These are phyloP conservation scores for Phytophthora pseudosyringae DNA, from an alignment of 352 stramenopile species.

Conservation along the genomic window DNA sequence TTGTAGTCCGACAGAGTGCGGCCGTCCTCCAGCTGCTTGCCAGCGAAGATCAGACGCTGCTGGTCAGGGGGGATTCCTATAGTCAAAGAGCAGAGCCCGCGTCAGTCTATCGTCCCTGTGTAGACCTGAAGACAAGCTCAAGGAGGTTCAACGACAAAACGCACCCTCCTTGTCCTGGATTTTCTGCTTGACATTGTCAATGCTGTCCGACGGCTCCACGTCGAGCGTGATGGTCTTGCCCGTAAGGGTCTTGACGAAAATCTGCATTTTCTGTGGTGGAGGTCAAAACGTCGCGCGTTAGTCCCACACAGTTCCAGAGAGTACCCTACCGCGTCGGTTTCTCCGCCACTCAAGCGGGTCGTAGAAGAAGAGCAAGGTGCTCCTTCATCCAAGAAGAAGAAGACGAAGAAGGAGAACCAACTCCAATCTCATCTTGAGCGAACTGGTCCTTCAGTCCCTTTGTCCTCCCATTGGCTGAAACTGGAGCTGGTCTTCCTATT, in stretches of 20 bases:
- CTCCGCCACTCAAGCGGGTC: neutral
- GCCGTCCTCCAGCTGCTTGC: slow-evolving; percentile 99
- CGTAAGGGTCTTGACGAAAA: slow-evolving; percentile 96
- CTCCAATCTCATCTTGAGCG: too few relatives aligned
- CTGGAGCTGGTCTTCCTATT: neutral
- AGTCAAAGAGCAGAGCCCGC: neutral
- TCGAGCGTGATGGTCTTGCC: slow-evolving; percentile 99
- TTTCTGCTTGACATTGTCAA: slow-evolving; percentile 99
- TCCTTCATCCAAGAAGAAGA: neutral
- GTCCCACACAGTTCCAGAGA: slow-evolving; percentile 2
- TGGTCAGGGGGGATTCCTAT: slow-evolving; percentile 98
- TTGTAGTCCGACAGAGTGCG: slow-evolving; percentile 95
- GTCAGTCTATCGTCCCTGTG: neutral
- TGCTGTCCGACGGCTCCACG: slow-evolving; percentile 99
- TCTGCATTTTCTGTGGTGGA: slow-evolving; percentile 88
- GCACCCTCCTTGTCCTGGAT: slow-evolving; percentile 99
- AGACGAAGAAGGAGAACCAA: too few relatives aligned
- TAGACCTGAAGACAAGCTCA: too few relatives aligned
- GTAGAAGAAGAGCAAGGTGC: slow-evolving; percentile 1
- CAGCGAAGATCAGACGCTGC: slow-evolving; percentile 99
- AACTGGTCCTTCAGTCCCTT: neutral
- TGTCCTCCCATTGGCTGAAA: neutral
- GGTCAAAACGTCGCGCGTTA: slow-evolving; percentile 27
- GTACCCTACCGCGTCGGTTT: slow-evolving; percentile 20
- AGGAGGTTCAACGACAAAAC: slow-evolving; percentile 13